Percentiles rank a stretch among this genome's conserved stretches.
Evolutionary conservation across 1,139 yeast genomes (phyloP).

Genomic region (Pichia sp.): DNA sequence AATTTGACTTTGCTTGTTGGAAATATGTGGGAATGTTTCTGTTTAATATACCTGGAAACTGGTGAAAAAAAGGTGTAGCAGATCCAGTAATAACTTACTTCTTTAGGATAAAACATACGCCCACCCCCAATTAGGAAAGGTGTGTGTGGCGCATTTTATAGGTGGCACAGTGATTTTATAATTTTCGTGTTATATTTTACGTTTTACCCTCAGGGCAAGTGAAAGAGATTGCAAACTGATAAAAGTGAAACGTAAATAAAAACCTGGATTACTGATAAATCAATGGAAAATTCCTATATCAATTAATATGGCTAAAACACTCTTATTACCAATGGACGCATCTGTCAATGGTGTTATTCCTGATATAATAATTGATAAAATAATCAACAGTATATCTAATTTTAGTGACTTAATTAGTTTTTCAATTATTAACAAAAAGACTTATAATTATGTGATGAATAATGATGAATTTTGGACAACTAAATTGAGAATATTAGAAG

Average conservation of each 20-base stretch:
- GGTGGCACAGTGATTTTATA: too few species aligned
- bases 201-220: not conserved
- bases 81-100: too few species aligned
- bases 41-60: too few species aligned
- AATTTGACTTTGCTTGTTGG: too few species aligned
- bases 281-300: not conserved
- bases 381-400: slow-evolving; percentile 16
- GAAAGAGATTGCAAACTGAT: not conserved
- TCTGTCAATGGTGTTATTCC: slow-evolving; percentile 5
- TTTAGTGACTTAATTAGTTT: slow-evolving; percentile 31
- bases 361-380: slow-evolving; percentile 15
- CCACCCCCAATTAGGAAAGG: too few species aligned
- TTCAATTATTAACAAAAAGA: slow-evolving; percentile 31
- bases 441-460: slow-evolving; percentile 29
- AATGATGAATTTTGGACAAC: slow-evolving; percentile 43
- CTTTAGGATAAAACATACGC: too few species aligned
- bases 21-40: too few species aligned
- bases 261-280: not conserved
- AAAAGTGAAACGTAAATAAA: not conserved
- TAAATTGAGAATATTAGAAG: slow-evolving; percentile 41
- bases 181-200: too few species aligned
- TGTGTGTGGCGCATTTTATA: too few species aligned
- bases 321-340: not conserved
- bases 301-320: not conserved
- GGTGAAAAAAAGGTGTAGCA: too few species aligned